phyloP scores from a whole-genome alignment of 768 basidiomycete genomes.

The Lactarius trivialis region DNA sequence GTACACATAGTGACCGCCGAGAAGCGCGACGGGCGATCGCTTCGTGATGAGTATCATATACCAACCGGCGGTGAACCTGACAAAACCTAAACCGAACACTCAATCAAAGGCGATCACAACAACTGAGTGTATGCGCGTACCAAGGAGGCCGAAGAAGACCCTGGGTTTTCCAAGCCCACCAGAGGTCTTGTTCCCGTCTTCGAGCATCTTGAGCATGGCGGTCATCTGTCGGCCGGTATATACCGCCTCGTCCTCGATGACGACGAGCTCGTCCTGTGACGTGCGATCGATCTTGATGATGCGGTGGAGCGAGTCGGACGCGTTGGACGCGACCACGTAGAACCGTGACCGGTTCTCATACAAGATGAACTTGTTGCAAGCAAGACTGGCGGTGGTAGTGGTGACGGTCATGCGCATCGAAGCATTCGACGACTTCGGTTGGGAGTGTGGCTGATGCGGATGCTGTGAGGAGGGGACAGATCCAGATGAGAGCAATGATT shows the following conservation, averaged over 20 bases:
- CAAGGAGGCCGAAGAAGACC: slow-evolving; percentile 78
- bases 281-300: slow-evolving; percentile 94
- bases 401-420: not conserved
- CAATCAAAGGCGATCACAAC: not conserved
- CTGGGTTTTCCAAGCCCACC: slow-evolving; percentile 80
- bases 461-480: not conserved
- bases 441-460: not conserved
- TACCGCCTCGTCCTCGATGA: slow-evolving; percentile 82
- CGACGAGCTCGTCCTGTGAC: slow-evolving; percentile 60
- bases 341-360: slow-evolving; percentile 91
- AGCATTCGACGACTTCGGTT: not conserved
- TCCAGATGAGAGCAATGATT: not conserved
- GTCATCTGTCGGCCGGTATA: slow-evolving; percentile 90
- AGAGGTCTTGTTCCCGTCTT: slow-evolving; percentile 85
- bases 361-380: slow-evolving; percentile 78
- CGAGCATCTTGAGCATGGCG: slow-evolving; percentile 87
- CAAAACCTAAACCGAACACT: slow-evolving; percentile 70
- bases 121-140: slow-evolving; percentile 41
- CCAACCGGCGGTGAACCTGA: slow-evolving; percentile 92
- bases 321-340: slow-evolving; percentile 88
- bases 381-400: slow-evolving; percentile 15
- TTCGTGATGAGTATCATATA: slow-evolving; percentile 90
- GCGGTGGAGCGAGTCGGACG: slow-evolving; percentile 79
- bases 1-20: slow-evolving; percentile 94
- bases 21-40: slow-evolving; percentile 83